These are phyloP conservation scores for Zalerion maritima DNA, from an alignment of 495 filamentous ascomycete genomes.

Conservation along the genomic window DNA sequence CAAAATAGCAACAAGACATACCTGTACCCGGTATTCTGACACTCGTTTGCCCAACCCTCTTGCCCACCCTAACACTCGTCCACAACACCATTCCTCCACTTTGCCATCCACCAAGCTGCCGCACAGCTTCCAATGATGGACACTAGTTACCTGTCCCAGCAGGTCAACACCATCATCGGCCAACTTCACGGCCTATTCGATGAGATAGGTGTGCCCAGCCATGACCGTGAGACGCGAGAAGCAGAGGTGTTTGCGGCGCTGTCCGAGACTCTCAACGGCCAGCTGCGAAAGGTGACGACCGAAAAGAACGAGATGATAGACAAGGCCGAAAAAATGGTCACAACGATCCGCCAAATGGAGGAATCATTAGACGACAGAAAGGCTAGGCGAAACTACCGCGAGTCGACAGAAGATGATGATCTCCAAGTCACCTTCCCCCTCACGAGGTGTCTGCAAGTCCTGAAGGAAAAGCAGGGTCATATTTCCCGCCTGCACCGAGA, in stretches of 20 bases:
- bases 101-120: too few relatives aligned
- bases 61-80: too few relatives aligned
- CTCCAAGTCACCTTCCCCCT: slow-evolving; percentile 69
- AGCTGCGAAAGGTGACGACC: slow-evolving; percentile 60
- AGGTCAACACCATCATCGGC: slow-evolving; percentile 81
- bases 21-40: too few relatives aligned
- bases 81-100: too few relatives aligned
- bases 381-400: slow-evolving; percentile 39
- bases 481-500: slow-evolving; percentile 73
- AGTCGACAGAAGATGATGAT: slow-evolving; percentile 43
- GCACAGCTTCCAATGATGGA: slow-evolving; percentile 44
- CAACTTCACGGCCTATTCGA: slow-evolving; percentile 90
- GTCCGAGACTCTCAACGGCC: slow-evolving; percentile 74
- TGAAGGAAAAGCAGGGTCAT: slow-evolving; percentile 74
- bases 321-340: slow-evolving; percentile 75
- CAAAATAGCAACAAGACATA: too few relatives aligned
- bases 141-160: slow-evolving; percentile 77
- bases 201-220: slow-evolving; percentile 79
- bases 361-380: slow-evolving; percentile 66
- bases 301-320: slow-evolving; percentile 81
- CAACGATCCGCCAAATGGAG: slow-evolving; percentile 84
- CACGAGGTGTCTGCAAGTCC: slow-evolving; percentile 51
- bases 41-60: too few relatives aligned
- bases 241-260: slow-evolving; percentile 78
- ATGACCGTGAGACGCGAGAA: slow-evolving; percentile 81